Conservation (phyloP, 2,329 filamentous ascomycete species). For the Microcyclosporella mali region DNA sequence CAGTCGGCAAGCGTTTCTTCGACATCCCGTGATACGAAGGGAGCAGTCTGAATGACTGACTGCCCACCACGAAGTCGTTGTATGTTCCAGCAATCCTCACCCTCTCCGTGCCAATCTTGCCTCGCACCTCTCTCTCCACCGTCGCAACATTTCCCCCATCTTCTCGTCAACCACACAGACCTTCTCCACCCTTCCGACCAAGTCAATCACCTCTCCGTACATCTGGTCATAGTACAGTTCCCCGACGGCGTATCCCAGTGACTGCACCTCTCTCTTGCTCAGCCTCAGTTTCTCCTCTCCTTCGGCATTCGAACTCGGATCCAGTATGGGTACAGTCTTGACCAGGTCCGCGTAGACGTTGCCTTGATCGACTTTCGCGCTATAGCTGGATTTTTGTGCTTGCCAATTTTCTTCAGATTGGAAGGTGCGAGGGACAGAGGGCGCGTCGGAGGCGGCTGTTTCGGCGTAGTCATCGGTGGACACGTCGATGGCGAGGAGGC, state of each 20-base stretch:
- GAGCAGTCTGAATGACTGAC: too few species aligned
- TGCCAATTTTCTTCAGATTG: conserved; percentile 31
- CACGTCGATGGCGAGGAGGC: conserved; percentile 29
- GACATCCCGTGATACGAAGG: too few species aligned
- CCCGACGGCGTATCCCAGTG: conserved; percentile 48
- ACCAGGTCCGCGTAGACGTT: conserved; percentile 20
- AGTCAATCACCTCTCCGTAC: conserved; percentile 41
- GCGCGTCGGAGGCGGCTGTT: conserved; percentile 23
- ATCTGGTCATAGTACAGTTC: conserved; percentile 55
- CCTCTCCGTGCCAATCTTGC: conserved; percentile 10
- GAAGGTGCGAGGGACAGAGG: conserved; percentile 25
- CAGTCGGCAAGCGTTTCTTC: too few species aligned
- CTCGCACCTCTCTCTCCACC: conserved; percentile 23
- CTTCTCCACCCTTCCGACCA: conserved; percentile 22
- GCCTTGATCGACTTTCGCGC: conserved; percentile 28
- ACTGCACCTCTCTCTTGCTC: conserved; percentile 25
- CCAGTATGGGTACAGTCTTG: conserved; percentile 16
- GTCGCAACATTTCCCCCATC: conserved; percentile 16
- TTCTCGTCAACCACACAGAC: conserved; percentile 22
- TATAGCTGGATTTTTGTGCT: conserved; percentile 26
- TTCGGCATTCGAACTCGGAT: neutral
- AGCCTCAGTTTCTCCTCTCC: conserved; percentile 15
- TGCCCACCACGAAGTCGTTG: too few species aligned
- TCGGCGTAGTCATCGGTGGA: conserved; percentile 29
- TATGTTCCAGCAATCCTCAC: neutral